phyloP scores from a whole-genome alignment of 2,329 filamentous ascomycete genomes.

The Aphanocladium album region DNA sequence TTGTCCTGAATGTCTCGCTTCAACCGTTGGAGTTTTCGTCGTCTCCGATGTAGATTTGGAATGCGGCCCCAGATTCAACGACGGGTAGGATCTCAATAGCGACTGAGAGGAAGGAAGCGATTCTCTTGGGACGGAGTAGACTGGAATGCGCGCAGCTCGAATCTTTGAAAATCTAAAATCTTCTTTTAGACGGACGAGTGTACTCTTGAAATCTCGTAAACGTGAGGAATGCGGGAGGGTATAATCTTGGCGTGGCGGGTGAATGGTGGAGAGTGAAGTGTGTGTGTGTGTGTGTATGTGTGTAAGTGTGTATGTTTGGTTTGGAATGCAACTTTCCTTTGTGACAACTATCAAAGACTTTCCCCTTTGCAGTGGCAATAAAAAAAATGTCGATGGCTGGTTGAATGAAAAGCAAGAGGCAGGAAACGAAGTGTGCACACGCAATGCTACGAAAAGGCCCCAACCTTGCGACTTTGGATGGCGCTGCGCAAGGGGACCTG shows the following conservation, averaged over 20 bases:
- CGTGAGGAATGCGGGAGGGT: background rate
- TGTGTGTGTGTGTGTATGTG: background rate
- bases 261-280: background rate
- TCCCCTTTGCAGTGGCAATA: background rate
- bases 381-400: constrained; percentile 12
- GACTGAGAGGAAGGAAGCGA: background rate
- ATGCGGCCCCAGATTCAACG: constrained; percentile 2
- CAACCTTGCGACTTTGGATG: constrained; percentile 9
- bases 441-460: background rate
- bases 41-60: too few species aligned
- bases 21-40: too few species aligned
- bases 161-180: background rate
- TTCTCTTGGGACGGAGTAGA: background rate
- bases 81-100: background rate
- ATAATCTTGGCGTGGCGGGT: background rate
- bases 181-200: constrained; percentile 4
- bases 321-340: constrained; percentile 14
- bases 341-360: background rate
- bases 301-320: constrained; percentile 1
- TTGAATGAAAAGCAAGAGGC: background rate
- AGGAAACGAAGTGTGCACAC: background rate
- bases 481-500: background rate
- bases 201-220: background rate
- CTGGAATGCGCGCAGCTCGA: background rate
- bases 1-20: too few species aligned